Evolutionary conservation across 1,284 basidiomycete species (phyloP).

Genomic region (Cutaneotrichosporon cavernicola): DNA sequence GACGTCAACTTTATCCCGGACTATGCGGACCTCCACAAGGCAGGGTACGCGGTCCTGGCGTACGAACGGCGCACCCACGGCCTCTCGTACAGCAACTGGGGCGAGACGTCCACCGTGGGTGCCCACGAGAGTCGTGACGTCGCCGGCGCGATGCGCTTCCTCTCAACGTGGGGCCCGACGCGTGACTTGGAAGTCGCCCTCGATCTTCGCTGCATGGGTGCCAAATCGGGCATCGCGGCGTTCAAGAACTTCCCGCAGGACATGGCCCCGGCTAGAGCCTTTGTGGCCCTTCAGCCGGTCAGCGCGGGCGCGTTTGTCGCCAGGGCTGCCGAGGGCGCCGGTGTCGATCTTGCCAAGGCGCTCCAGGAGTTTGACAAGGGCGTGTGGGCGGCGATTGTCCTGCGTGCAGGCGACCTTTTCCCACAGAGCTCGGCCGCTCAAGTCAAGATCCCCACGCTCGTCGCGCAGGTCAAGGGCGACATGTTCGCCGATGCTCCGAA

Average conservation of each 20-base stretch:
- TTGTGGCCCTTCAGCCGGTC: slow-evolving; percentile 14
- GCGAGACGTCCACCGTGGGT: slow-evolving; percentile 8
- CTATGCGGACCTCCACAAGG: slow-evolving; percentile 12
- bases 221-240: slow-evolving; percentile 4
- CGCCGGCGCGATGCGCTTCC: background rate
- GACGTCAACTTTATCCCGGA: slow-evolving; percentile 18
- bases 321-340: background rate
- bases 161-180: background rate
- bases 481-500: slow-evolving; percentile 6
- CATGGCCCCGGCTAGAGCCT: slow-evolving; percentile 4
- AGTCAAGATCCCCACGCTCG: slow-evolving; percentile 10
- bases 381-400: background rate
- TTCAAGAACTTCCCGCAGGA: slow-evolving; percentile 3
- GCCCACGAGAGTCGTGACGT: slow-evolving; percentile 8
- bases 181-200: slow-evolving; percentile 10
- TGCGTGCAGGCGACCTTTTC: background rate
- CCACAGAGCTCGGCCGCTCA: background rate
- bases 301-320: slow-evolving; percentile 2
- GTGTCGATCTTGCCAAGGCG: slow-evolving; percentile 1
- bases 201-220: slow-evolving; percentile 13
- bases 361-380: slow-evolving; percentile 3
- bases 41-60: slow-evolving; percentile 6
- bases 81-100: slow-evolving; percentile 8
- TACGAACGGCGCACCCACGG: slow-evolving; percentile 20
- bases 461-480: slow-evolving; percentile 11